A percentile compares a stretch with the other conserved stretches of the same genome.
phyloP scores from a whole-genome alignment of 805 yeast species.

The Saccharomycopsis capsularis region DNA sequence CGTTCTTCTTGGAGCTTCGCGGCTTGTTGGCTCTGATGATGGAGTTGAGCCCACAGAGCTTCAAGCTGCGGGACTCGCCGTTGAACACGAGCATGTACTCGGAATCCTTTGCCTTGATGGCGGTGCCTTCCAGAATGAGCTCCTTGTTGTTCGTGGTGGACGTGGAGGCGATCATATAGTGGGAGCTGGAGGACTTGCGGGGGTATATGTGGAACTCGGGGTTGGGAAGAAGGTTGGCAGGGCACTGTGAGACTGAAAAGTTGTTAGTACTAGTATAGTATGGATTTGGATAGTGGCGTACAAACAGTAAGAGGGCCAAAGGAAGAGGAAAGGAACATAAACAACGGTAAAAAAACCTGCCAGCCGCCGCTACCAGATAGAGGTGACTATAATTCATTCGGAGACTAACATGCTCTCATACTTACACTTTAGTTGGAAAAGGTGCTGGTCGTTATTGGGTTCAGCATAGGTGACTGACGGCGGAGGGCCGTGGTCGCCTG shows the following conservation, averaged over 20 bases:
- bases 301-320: too few relatives aligned
- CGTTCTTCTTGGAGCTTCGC: constrained; percentile 10
- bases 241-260: constrained; percentile 2
- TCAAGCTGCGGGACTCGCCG: constrained; percentile 5
- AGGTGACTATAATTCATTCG: neutral
- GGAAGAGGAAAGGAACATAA: too few relatives aligned
- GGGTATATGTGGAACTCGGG: constrained; percentile 7
- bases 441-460: neutral
- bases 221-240: neutral
- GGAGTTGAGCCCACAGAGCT: constrained; percentile 7
- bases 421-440: constrained; percentile 1
- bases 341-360: too few relatives aligned
- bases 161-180: constrained; percentile 2
- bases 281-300: too few relatives aligned
- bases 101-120: constrained; percentile 9
- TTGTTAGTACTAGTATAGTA: neutral
- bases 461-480: neutral
- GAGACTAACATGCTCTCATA: neutral
- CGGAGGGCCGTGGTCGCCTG: neutral
- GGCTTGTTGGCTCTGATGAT: constrained; percentile 19
- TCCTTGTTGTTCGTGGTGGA: constrained; percentile 2
- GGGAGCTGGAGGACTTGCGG: neutral
- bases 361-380: too few relatives aligned
- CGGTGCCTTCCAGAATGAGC: constrained; percentile 4
- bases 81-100: constrained; percentile 14